Evolutionary conservation across 2,329 filamentous ascomycete species (phyloP), one percentile per base, ranked within the genome.

Genomic region (Capronia epimyces): DNA sequence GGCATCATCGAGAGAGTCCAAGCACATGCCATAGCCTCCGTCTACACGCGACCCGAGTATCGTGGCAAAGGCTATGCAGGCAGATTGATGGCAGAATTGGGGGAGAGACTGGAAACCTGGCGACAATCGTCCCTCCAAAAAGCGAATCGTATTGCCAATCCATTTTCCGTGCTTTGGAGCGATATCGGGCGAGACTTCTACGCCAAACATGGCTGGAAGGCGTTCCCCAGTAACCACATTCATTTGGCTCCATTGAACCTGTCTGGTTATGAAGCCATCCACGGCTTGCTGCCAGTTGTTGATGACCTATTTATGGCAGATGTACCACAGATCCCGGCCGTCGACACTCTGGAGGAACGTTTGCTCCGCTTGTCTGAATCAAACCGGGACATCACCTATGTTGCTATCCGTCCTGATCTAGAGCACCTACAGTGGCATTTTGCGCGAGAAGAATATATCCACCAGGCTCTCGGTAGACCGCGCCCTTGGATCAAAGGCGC

Each of bases 121-220:
- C 76, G n/a, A n/a, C n/a, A n/a, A n/a, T n/a, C n/a, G n/a, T n/a
- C n/a, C n/a, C n/a, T n/a, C n/a, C n/a, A 81, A 59, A 68, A 64
- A 68, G 31, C 66, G 69, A 55, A 59, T 40, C 63, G 65, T 16
- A 64, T 66, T 59, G 66, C 64, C 64, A 75, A 66, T 56, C 68
- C 80, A 12, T 93, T 91, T 67, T 90, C 87, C 0, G 79, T 94
- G 6, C 75, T 96, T 7, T 95, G 83, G 68, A 95, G 89, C 7
- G 88, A 94, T 62, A 89, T 94, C 57, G 88, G 90, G 16, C 86
- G 88, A 73, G 72, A 73, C 32, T 96, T 89, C 69, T 96, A 96
- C 69, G 79, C 84, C 2, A 75, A 74, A 25, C 76, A 81, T 57
- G 89, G 89, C 40, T 96, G 90, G 90, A 76, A 81, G 43, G 76